A percentile compares a stretch with the other conserved stretches of the same genome.
Evolutionary conservation across 495 filamentous ascomycete species (phyloP).

Genomic region (Tuber borchii): DNA sequence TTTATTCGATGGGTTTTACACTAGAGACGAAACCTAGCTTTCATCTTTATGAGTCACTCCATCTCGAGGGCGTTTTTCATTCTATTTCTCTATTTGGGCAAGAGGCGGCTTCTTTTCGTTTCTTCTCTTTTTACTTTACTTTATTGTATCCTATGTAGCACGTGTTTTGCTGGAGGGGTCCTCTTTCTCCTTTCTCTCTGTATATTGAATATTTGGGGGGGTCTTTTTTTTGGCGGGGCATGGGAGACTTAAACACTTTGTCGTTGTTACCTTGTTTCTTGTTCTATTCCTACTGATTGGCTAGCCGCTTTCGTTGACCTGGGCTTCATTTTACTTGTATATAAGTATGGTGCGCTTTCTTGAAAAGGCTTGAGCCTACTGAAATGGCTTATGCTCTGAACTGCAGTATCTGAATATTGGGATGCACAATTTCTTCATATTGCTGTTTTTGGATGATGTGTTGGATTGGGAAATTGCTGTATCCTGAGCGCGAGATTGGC

Average conservation of each 20-base stretch:
- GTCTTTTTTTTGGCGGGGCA: neutral
- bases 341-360: neutral
- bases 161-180: neutral
- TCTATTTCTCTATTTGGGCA: constrained; percentile 4
- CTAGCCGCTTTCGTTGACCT: neutral
- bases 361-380: neutral
- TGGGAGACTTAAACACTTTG: neutral
- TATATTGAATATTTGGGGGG: constrained; percentile 1
- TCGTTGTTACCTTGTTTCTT: neutral
- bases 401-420: neutral
- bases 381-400: neutral
- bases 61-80: neutral
- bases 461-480: neutral
- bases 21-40: neutral
- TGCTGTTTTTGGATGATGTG: neutral
- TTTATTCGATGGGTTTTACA: constrained; percentile 3
- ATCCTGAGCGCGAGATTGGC: neutral
- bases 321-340: neutral
- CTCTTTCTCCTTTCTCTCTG: neutral
- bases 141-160: neutral
- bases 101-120: constrained; percentile 5
- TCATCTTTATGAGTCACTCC: constrained; percentile 30
- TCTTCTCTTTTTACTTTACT: constrained; percentile 11
- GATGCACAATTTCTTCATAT: neutral
- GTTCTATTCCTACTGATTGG: neutral